Base-by-base conservation (phyloP, 805 yeast species). In the Kregervanrija delftensis region DNA sequence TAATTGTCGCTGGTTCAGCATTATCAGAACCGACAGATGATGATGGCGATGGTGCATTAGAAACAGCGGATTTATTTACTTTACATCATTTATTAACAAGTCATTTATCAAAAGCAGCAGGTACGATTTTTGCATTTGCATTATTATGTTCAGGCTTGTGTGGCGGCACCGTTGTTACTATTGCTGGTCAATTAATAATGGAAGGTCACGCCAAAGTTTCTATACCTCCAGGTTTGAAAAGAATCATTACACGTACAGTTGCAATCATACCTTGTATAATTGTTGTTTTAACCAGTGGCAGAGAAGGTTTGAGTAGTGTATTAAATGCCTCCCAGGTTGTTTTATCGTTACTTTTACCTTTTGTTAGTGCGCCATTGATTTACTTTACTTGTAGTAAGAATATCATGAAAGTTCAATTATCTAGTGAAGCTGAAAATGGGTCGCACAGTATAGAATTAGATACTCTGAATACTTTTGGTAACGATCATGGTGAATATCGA, bases 101-200 rank as follows among this genome's bases (percentile, higher is more conserved):
- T 30, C 86, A 85, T 56, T 71, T 89, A 35, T 85, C 95, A 1
- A 83, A 86, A 12, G 79, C 89, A 5, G 97, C 96, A 0, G 97
- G 96, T 5, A 68, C 86, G 9, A 82, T 89, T 0, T 89, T 90
- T 69, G 96, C 96, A 0, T 64, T 88, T 41, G 96, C 96, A 1
- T 75, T 89, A 64, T 68, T 89, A 39, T 89, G 86, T 59, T 82
- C 91, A 11, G 97, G 97, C n/a, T 91, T 89, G 58, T 83, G 93
- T 56, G 96, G 96, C 2, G 96, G 96, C 36, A 86, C 91, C 35
- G 95, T 89, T 14, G 89, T 96, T 59, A 90, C 96, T 0, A 73
- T 90, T 56, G 90, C 96, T 2, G 96, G 96, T 33, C 96, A 89
- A 61, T 86, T 87, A 79, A 95, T 89, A 8, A 80, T 87, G 56